These are phyloP conservation scores for Fusarium gaditjirri DNA, from an alignment of 2,329 filamentous ascomycete species.

Conservation along the genomic window DNA sequence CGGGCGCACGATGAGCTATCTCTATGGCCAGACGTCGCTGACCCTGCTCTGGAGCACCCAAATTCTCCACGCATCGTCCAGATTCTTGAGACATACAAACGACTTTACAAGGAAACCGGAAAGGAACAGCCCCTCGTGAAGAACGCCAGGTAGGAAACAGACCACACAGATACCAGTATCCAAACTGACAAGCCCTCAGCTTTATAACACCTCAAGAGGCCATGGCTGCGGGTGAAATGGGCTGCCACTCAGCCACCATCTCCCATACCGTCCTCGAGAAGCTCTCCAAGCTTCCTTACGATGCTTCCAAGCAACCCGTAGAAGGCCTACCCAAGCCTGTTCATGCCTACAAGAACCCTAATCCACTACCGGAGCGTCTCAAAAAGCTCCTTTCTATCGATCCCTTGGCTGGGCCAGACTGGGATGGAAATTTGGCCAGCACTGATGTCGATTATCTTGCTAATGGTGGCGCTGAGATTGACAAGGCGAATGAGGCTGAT, in stretches of 20 bases:
- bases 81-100: constrained; percentile 59
- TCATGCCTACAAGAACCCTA: constrained; percentile 52
- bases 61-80: constrained; percentile 60
- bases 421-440: constrained; percentile 53
- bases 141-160: constrained; percentile 52
- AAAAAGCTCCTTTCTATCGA: constrained; percentile 52
- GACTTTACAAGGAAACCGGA: constrained; percentile 58
- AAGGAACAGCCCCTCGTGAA: constrained; percentile 60
- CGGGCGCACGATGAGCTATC: constrained; percentile 55
- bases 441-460: constrained; percentile 59
- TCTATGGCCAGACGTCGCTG: constrained; percentile 59
- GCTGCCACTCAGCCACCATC: constrained; percentile 59
- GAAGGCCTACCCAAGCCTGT: constrained; percentile 53
- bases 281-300: constrained; percentile 53
- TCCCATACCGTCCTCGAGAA: constrained; percentile 53
- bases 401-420: constrained; percentile 51
- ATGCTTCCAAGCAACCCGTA: constrained; percentile 51
- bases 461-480: constrained; percentile 55
- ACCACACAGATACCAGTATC: fast-evolving
- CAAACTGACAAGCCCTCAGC: constrained; percentile 38
- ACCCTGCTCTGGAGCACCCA: constrained; percentile 59
- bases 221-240: constrained; percentile 58
- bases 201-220: constrained; percentile 56
- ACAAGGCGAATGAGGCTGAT: constrained; percentile 55
- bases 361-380: constrained; percentile 48